Base-by-base conservation (phyloP, 768 basidiomycete genomes). In the Boletus tylopilopsis region DNA sequence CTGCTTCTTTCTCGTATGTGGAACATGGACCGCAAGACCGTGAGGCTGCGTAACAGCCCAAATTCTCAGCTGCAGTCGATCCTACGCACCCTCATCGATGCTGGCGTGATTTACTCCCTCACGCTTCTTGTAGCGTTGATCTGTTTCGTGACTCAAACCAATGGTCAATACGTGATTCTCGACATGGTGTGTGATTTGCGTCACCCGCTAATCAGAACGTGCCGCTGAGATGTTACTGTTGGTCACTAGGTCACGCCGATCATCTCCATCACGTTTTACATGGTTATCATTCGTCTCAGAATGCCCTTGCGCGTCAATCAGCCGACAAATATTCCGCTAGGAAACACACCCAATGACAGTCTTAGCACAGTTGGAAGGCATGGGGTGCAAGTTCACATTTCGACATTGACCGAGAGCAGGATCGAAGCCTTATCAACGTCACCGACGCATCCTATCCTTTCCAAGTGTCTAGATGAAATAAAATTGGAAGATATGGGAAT, bases 211-310 rank as follows among this genome's bases (percentile, higher is more conserved):
- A 19, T 10, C 30, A 23, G 24, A 24, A 4, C 5, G 16, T 13
- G 7, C 1, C n/a, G 22, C 29, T 49, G 35, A 49, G 6, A 19
- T 8, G 5, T 27, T 6, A n/a, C 21, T 25, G 8, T 16, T 45
- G 24, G 5, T 2, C 21, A 46, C 23, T 12, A 46, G 45, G 16
- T 22, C 25, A 38, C 36, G 46, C 46, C 55, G 4, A 55, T 55
- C 35, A 57, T 57, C 16, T 48, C 53, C 21, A 57, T 57, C 46
- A 35, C 46, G 18, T 57, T 51, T 38, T 57, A 57, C 42, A 45
- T 45, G 43, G 42, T 55, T 5, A 55, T 55, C 7, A 44, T 57
- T 25, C 49, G 42, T 2, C 44, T 55, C 16, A 39, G 49, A 25
- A 13, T 50, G 11, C 11, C 34, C 12, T 25, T 36, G 23, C 45